Evolutionary conservation across 1,284 basidiomycete species (phyloP).

Genomic region (Pseudozyma tsukubaensis): DNA sequence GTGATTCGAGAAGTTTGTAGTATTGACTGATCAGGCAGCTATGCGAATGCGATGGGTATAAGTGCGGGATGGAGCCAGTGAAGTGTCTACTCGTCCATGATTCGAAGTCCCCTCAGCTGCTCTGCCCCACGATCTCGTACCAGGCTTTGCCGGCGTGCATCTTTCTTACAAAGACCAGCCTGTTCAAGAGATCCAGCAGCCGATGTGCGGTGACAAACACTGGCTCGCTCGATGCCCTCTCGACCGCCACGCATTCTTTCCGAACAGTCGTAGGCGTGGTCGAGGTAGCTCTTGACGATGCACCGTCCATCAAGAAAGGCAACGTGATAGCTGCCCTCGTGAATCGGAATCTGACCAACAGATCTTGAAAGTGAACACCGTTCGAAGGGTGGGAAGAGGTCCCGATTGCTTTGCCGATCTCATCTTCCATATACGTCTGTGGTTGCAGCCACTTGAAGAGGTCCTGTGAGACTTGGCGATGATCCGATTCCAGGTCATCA

Average conservation of each 20-base stretch:
- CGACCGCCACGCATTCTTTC: conserved; percentile 25
- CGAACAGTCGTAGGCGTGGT: conserved; percentile 15
- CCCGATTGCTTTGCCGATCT: conserved; percentile 28
- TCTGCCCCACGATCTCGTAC: conserved; percentile 37
- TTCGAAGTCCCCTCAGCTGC: conserved; percentile 3
- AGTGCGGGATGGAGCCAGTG: background rate
- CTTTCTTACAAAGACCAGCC: conserved; percentile 33
- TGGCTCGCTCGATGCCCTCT: conserved; percentile 21
- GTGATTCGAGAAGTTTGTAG: background rate
- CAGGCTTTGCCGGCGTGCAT: conserved; percentile 11
- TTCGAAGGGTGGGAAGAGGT: conserved; percentile 1
- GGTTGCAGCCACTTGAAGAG: conserved; percentile 50
- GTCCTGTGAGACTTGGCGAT: conserved; percentile 38
- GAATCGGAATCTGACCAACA: conserved; percentile 37
- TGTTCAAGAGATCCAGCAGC: conserved; percentile 19
- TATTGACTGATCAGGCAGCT: background rate
- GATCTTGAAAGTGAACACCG: conserved; percentile 21
- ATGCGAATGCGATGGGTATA: background rate
- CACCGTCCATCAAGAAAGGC: conserved; percentile 18
- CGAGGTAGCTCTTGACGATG: background rate
- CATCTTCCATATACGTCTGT: conserved; percentile 44
- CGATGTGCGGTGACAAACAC: conserved; percentile 33
- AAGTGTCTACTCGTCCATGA: too few relatives aligned
- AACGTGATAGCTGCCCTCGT: conserved; percentile 34
- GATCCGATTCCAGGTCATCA: conserved; percentile 39